Evolutionary conservation across 306 rosid genomes (phyloP).

Genomic region (Medicago truncatula): DNA sequence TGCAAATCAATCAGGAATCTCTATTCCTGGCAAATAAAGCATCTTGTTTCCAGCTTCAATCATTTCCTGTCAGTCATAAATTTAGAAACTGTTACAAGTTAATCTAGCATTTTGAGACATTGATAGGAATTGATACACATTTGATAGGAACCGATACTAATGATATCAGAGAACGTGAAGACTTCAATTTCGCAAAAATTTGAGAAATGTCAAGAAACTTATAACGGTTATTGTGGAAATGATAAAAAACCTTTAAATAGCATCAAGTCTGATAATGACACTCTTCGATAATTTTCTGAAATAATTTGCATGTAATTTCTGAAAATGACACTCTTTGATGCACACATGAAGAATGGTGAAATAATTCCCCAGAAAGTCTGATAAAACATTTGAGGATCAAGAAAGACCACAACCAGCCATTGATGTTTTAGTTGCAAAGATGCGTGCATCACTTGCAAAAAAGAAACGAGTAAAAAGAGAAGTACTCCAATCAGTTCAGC

Average conservation of each 20-base stretch:
- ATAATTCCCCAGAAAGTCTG: neutral
- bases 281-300: too few relatives aligned
- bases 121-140: neutral
- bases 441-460: constrained; percentile 54
- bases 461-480: constrained; percentile 68
- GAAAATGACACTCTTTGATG: too few relatives aligned
- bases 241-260: too few relatives aligned
- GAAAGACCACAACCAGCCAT: constrained; percentile 50
- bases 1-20: constrained; percentile 27
- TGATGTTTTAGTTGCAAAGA: constrained; percentile 59
- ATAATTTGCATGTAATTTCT: too few relatives aligned
- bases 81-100: neutral
- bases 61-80: neutral
- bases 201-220: neutral
- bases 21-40: constrained; percentile 13
- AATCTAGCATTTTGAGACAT: neutral
- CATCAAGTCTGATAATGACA: too few relatives aligned
- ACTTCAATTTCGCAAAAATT: neutral
- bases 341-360: too few relatives aligned
- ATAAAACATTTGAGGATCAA: constrained; percentile 44
- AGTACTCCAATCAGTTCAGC: constrained; percentile 44
- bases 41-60: neutral
- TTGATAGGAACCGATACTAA: neutral
- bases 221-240: too few relatives aligned
- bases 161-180: neutral